phyloP scores from a whole-genome alignment of 2,329 filamentous ascomycete genomes.

The Colletotrichum lentis region DNA sequence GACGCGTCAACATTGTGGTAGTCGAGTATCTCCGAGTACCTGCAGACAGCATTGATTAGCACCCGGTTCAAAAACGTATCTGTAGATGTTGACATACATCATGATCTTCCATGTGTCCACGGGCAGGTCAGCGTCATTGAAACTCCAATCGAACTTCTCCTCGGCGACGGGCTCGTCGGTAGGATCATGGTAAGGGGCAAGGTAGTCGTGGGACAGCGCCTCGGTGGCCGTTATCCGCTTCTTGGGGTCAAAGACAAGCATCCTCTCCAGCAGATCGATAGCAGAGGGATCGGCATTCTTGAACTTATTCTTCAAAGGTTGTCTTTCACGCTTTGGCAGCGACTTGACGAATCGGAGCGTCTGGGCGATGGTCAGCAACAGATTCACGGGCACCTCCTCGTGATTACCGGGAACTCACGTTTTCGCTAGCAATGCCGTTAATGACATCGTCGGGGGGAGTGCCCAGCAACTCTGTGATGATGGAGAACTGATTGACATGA shows the following conservation, averaged over 20 bases:
- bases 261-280: constrained; percentile 90
- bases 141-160: constrained; percentile 99
- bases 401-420: constrained; percentile 64
- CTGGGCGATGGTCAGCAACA: constrained; percentile 53
- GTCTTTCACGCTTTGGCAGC: constrained; percentile 90
- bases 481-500: constrained; percentile 99
- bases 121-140: constrained; percentile 96
- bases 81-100: constrained; percentile 75
- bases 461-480: constrained; percentile 96
- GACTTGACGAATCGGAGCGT: constrained; percentile 98
- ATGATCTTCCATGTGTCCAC: constrained; percentile 99
- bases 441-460: constrained; percentile 99
- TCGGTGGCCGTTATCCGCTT: constrained; percentile 89
- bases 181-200: constrained; percentile 95
- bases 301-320: constrained; percentile 88
- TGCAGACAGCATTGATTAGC: constrained; percentile 49
- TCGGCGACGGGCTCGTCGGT: constrained; percentile 94
- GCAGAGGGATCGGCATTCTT: constrained; percentile 88
- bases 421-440: constrained; percentile 97
- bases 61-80: too few relatives aligned
- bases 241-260: constrained; percentile 99
- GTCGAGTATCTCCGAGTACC: constrained; percentile 98
- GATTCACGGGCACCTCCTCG: background rate
- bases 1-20: constrained; percentile 89
- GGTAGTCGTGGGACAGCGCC: constrained; percentile 89